Base-by-base conservation (phyloP, 345 rosid species). In the Populus nigra region DNA sequence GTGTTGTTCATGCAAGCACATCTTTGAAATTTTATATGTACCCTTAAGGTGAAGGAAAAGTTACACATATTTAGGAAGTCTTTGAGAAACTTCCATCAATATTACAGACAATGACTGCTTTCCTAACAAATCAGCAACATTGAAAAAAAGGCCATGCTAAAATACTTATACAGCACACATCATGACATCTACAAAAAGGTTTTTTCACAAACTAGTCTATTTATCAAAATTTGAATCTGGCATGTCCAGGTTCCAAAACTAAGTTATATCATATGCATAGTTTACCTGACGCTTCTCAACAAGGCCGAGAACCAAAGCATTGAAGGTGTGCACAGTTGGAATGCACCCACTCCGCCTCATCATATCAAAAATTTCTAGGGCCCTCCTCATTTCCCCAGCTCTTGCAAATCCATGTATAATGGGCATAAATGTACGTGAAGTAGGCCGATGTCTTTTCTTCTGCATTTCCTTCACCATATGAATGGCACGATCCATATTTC, bases 311-410 rank as follows among this genome's bases (percentile, higher is more conserved):
- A 96, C 91, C 87, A 96, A 79, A 47, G 96, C 99, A 74, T 92
- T 96, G 86, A 80, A 95, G 69, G 97, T 93, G 78, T 96, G 97
- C 68, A 96, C 97, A 8, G 93, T 87, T 65, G 99, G 97, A 80
- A 92, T 87, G 87, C 99, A 93, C 45, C 99, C 99, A 45, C 92
- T 87, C 83, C 89, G 80, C 83, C 98, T 90, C 98, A 96, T 96
- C 90, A 88, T 86, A 85, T 96, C 94, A 33, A 96, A 93, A 77
- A 88, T 79, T 73, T 96, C 96, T 41, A 93, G 65, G 5, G 98
- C 94, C 82, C 86, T 96, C 79, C 87, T 92, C 81, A 90, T 83
- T 41, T 96, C 94, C 35, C 99, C 97, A 41, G 92, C 88, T 75
- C 90, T 89, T 16, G 94, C 98, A 88, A 85, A 93, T 74, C 90